phyloP scores from a whole-genome alignment of 176 grass and related monocot species.

The Lolium rigidum region DNA sequence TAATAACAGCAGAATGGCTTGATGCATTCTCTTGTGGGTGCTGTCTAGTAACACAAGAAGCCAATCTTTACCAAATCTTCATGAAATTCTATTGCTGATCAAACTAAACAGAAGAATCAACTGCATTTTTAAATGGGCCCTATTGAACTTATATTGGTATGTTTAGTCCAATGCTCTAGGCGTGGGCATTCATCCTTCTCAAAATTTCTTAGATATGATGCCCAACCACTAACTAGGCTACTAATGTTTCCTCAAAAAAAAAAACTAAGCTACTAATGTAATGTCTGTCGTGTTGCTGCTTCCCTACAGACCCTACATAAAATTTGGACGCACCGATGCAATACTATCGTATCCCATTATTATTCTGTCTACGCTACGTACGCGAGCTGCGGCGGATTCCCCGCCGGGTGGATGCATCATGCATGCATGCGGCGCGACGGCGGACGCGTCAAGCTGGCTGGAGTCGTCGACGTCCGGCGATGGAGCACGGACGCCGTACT shows the following conservation, averaged over 20 bases:
- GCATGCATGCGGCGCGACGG: not conserved
- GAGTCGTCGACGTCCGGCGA: not conserved
- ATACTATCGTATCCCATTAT: not conserved
- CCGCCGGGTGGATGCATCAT: not conserved
- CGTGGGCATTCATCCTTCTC: no score
- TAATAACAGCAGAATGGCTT: no score
- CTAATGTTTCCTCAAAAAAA: no score
- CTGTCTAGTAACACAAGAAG: no score
- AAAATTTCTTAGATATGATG: no score
- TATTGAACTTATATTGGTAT: no score
- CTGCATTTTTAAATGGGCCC: no score
- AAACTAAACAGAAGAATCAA: no score
- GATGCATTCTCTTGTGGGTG: no score
- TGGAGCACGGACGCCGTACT: not conserved
- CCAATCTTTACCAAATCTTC: no score
- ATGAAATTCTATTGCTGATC: no score
- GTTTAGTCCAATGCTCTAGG: no score
- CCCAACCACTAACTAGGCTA: not conserved
- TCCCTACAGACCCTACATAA: constrained; percentile 21
- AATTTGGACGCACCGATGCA: not conserved
- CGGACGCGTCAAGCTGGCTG: not conserved
- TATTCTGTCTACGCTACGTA: not conserved
- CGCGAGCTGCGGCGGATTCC: not conserved
- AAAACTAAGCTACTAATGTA: not conserved
- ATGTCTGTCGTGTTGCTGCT: not conserved